These are phyloP conservation scores for Aaosphaeria arxii DNA, from an alignment of 2,329 filamentous ascomycete genomes.

Conservation along the genomic window DNA sequence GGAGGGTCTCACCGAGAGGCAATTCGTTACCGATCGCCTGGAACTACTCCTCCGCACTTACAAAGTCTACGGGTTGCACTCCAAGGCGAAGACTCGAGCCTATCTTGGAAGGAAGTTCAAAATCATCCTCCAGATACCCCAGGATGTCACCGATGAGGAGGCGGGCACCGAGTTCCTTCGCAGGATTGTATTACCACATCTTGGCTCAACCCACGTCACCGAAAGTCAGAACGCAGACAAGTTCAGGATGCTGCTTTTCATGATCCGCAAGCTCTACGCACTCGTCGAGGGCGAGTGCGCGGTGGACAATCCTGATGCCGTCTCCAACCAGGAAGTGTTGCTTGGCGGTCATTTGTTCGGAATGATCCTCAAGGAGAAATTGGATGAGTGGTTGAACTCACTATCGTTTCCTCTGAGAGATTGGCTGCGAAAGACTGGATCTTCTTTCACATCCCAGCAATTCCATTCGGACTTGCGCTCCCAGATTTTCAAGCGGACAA, in stretches of 20 bases:
- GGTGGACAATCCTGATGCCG: slow-evolving; percentile 92
- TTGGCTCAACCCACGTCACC: slow-evolving; percentile 81
- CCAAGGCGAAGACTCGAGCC: slow-evolving; percentile 74
- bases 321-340: slow-evolving; percentile 93
- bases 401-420: slow-evolving; percentile 54
- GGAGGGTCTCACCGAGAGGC: slow-evolving; percentile 76
- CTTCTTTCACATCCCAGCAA: slow-evolving; percentile 68
- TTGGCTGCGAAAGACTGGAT: slow-evolving; percentile 52
- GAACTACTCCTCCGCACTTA: slow-evolving; percentile 90
- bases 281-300: slow-evolving; percentile 90
- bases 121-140: slow-evolving; percentile 77
- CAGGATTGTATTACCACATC: slow-evolving; percentile 85
- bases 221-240: slow-evolving; percentile 86
- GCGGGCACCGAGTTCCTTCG: slow-evolving; percentile 88
- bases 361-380: slow-evolving; percentile 89
- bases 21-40: slow-evolving; percentile 88
- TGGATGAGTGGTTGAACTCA: slow-evolving; percentile 84
- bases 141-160: slow-evolving; percentile 82
- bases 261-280: slow-evolving; percentile 93
- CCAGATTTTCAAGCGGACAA: slow-evolving; percentile 75
- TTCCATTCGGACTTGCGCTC: slow-evolving; percentile 76
- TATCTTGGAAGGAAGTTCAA: slow-evolving; percentile 91
- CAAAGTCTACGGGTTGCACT: slow-evolving; percentile 84
- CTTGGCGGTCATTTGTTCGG: slow-evolving; percentile 91
- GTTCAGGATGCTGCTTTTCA: slow-evolving; percentile 89